Evolutionary conservation across 805 yeast species (phyloP).

Genomic region (Suhomyces sp.): DNA sequence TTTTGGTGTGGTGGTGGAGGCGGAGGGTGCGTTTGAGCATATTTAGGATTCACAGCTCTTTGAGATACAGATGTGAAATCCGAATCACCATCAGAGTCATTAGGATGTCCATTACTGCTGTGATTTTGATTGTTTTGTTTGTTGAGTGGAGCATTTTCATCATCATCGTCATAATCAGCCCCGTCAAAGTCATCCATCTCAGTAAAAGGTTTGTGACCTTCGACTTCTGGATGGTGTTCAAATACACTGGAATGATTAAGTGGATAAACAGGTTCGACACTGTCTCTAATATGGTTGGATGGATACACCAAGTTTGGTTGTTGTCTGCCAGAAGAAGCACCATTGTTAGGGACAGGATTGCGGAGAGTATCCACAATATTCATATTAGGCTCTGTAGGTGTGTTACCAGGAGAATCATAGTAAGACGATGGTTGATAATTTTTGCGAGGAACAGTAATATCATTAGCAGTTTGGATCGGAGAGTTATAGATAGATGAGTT

Average conservation of each 20-base stretch:
- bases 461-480: constrained; percentile 32
- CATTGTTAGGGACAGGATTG: too few species aligned
- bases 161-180: constrained; percentile 14
- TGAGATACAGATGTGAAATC: constrained; percentile 80
- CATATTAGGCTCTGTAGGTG: too few species aligned
- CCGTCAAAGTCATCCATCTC: constrained; percentile 38
- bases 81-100: constrained; percentile 49
- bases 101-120: constrained; percentile 9
- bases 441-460: constrained; percentile 24
- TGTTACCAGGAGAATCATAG: constrained; percentile 8
- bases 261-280: constrained; percentile 8
- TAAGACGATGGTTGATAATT: constrained; percentile 6
- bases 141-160: constrained; percentile 19
- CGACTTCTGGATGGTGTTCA: constrained; percentile 46
- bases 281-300: too few species aligned
- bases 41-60: constrained; percentile 65
- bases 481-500: constrained; percentile 31
- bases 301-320: too few species aligned
- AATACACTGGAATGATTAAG: constrained; percentile 30
- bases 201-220: constrained; percentile 46
- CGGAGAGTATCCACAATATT: too few species aligned
- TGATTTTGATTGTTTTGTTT: constrained; percentile 7
- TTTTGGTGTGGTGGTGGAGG: constrained; percentile 11
- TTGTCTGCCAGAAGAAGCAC: too few species aligned
- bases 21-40: constrained; percentile 18